Base-by-base conservation (phyloP, 352 stramenopile genomes). In the Phytophthora sansomeana region DNA sequence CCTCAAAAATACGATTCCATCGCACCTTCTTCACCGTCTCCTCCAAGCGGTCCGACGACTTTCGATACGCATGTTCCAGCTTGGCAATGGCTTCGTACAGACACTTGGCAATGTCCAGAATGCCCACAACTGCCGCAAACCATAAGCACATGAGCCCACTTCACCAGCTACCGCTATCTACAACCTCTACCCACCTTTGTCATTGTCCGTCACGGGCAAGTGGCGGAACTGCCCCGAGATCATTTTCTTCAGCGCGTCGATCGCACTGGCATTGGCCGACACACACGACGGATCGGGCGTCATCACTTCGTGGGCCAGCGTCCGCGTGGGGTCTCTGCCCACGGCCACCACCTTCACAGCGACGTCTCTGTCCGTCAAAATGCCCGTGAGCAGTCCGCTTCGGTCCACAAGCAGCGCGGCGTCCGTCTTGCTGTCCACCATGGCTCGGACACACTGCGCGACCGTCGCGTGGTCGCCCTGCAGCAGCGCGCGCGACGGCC, bases 31-130 rank as follows among this genome's bases (percentile, higher is more conserved):
- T 91, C 42, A 96, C 68, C 2, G 81, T 80, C 48, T 92, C 81
- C 36, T 86, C 80, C 32, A 96, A 67, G 10, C 77, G 79, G 30
- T 89, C 78, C 0, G 85, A 91, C 11, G 88, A 91, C n/a, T 76
- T 74, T 33, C 89, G 84, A 49, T 95, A 95, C 6, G 85, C 85
- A 49, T 91, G 90, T 67, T 99, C 97, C 29, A 99, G 92, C 67
- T 98, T 98, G 32, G 82, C 83, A 49, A 99, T 99, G 1, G 96
- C 96, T 80, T 99, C 97, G 72, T 99, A 99, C 33, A 99, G 68
- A 72, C 97, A 99, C 76, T 99, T 99, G 13, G 96, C 96, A 69
- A 99, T 99, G 75, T 99, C 97, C 47, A 99, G 70, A 68, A 99
- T 90, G 2, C 97, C 97, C 21, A 98, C 93, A 17, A 99, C 95